Percentiles rank a stretch among this genome's conserved stretches.
phyloP scores from a whole-genome alignment of 768 basidiomycete species.

The Psilocybe cubensis region DNA sequence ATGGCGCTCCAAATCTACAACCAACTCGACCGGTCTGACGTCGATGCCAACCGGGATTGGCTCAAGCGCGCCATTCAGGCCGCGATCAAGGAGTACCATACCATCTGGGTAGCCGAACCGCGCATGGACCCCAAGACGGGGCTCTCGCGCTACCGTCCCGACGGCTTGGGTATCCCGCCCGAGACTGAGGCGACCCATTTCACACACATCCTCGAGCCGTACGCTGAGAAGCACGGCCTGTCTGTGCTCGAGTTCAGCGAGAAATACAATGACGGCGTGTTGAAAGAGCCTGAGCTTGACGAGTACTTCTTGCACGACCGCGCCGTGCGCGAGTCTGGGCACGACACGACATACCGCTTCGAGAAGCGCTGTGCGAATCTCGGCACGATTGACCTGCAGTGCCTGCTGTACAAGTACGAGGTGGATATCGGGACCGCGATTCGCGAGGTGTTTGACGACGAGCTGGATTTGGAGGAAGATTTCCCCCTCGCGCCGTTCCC shows the following conservation, averaged over 20 bases:
- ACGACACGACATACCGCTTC: conserved; percentile 96
- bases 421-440: conserved; percentile 98
- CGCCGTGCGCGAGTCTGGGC: conserved; percentile 93
- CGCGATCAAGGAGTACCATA: conserved; percentile 99
- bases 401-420: conserved; percentile 97
- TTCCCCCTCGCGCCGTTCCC: conserved; percentile 94
- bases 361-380: conserved; percentile 98
- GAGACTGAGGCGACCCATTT: conserved; percentile 99
- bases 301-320: conserved; percentile 99
- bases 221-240: conserved; percentile 88
- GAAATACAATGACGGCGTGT: conserved; percentile 84
- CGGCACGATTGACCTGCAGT: conserved; percentile 94
- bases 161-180: conserved; percentile 94
- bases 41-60: conserved; percentile 84
- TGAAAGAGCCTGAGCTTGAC: conserved; percentile 88
- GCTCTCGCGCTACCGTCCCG: conserved; percentile 92
- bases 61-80: conserved; percentile 95
- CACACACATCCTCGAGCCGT: conserved; percentile 96
- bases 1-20: conserved; percentile 99
- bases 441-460: conserved; percentile 91
- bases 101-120: conserved; percentile 94
- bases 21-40: conserved; percentile 86
- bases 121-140: conserved; percentile 95
- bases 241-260: conserved; percentile 97
- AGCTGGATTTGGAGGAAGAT: conserved; percentile 90